These are phyloP conservation scores for Blastocystis hominis DNA, from an alignment of 352 stramenopile species.

Conservation along the genomic window DNA sequence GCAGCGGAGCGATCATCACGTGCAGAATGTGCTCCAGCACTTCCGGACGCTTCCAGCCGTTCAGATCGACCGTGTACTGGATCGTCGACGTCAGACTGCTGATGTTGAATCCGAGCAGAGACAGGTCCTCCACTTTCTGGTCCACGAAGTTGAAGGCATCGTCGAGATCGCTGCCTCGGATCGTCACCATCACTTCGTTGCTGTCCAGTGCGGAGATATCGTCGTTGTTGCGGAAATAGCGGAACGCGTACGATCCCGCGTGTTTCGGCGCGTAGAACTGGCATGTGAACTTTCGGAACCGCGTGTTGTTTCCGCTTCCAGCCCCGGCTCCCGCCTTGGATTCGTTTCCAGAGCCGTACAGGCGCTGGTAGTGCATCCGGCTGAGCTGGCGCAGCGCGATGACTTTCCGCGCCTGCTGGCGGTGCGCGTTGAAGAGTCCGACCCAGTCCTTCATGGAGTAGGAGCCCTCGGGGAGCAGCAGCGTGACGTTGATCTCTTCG, in stretches of 20 bases:
- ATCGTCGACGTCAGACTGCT: slow-evolving; percentile 20
- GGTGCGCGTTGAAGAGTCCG: slow-evolving; percentile 1
- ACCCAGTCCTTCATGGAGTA: background rate
- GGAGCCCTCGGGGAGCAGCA: background rate
- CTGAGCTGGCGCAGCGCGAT: slow-evolving; percentile 14
- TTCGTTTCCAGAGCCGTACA: background rate
- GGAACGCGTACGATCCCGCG: slow-evolving; percentile 1
- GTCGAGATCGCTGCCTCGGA: slow-evolving; percentile 30
- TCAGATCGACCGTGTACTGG: slow-evolving; percentile 1
- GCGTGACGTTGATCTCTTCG: background rate
- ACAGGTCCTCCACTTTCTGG: background rate
- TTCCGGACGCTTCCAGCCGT: slow-evolving; percentile 4
- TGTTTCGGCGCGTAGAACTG: slow-evolving; percentile 47
- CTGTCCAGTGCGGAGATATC: background rate
- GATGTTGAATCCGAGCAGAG: slow-evolving; percentile 23
- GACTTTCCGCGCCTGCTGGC: background rate
- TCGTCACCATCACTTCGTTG: slow-evolving; percentile 37
- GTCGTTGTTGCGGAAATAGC: slow-evolving; percentile 7
- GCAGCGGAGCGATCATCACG: background rate
- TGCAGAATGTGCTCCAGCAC: background rate
- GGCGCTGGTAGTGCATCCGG: background rate
- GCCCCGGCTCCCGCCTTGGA: no score
- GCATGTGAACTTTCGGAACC: slow-evolving; percentile 22
- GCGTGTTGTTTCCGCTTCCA: no score
- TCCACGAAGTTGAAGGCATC: slow-evolving; percentile 30